phyloP scores from a whole-genome alignment of 2,329 filamentous ascomycete genomes.

The Blumeriella jaapii region DNA sequence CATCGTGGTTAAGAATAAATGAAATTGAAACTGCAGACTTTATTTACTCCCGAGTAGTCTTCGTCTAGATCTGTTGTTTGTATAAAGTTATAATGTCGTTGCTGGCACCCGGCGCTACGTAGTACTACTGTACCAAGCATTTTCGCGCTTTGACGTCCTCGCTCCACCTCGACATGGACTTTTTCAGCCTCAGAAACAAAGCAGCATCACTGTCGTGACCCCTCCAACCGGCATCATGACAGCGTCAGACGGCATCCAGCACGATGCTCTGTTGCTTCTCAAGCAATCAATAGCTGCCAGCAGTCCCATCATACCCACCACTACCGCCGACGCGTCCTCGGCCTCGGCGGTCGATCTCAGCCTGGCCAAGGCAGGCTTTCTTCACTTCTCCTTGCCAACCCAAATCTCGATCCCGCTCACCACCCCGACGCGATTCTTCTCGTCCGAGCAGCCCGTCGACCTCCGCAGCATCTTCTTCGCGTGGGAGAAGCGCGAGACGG shows the following conservation, averaged over 20 bases:
- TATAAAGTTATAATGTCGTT: too few relatives aligned
- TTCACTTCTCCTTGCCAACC: constrained; percentile 56
- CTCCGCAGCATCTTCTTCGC: constrained; percentile 93
- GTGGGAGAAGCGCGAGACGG: constrained; percentile 85
- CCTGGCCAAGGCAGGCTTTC: constrained; percentile 66
- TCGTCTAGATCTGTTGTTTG: too few relatives aligned
- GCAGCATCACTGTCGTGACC: too few relatives aligned
- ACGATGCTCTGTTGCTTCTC: constrained; percentile 73
- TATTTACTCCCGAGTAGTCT: too few relatives aligned
- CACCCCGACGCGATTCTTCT: constrained; percentile 74
- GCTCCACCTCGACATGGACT: too few relatives aligned
- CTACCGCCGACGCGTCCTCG: constrained; percentile 51
- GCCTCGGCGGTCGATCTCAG: constrained; percentile 43
- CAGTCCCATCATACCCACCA: constrained; percentile 61
- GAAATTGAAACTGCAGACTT: too few relatives aligned
- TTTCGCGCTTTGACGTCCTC: too few relatives aligned
- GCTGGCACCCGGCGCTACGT: not conserved
- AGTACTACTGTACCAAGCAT: not conserved
- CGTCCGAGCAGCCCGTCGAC: constrained; percentile 63
- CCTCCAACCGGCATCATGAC: constrained; percentile 36
- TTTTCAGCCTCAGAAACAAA: constrained; percentile 1
- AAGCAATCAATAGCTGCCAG: constrained; percentile 69
- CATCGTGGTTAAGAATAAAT: too few relatives aligned
- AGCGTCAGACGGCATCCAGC: constrained; percentile 36
- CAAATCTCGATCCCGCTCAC: constrained; percentile 57